Percentiles rank a stretch among this genome's conserved stretches.
Evolutionary conservation across 2,329 filamentous ascomycete genomes (phyloP).

Genomic region (Xylariaceae sp.): DNA sequence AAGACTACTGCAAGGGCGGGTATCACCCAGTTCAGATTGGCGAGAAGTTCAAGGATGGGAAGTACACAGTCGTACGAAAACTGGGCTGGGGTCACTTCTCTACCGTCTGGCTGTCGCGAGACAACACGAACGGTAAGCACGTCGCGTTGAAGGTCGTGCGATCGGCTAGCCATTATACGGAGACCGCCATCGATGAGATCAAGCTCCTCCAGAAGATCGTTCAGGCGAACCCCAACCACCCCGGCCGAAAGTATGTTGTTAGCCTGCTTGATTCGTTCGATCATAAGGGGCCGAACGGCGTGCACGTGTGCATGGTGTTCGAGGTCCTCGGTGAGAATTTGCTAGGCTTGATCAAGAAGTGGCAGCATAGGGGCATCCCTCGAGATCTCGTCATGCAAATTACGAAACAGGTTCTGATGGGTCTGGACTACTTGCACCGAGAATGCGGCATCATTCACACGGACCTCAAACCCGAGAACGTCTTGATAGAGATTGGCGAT

Average conservation of each 20-base stretch:
- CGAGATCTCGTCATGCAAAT: conserved; percentile 98
- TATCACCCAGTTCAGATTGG: conserved; percentile 95
- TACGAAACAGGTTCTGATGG: conserved; percentile 94
- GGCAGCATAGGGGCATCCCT: conserved; percentile 96
- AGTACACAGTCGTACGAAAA: conserved; percentile 95
- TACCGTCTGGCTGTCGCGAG: conserved; percentile 85
- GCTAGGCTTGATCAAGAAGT: conserved; percentile 92
- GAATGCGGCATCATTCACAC: conserved; percentile 99
- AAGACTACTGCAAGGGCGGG: conserved; percentile 98
- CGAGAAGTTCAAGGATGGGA: conserved; percentile 96
- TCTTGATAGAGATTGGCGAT: conserved; percentile 97
- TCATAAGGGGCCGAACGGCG: conserved; percentile 94
- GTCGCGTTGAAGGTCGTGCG: conserved; percentile 97
- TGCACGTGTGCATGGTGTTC: conserved; percentile 99
- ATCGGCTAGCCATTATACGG: conserved; percentile 96
- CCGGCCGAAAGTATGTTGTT: conserved; percentile 92
- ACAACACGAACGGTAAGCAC: conserved; percentile 88
- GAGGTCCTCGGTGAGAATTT: conserved; percentile 96
- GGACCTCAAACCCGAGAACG: conserved; percentile 96
- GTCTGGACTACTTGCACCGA: conserved; percentile 92
- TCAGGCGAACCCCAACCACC: conserved; percentile 90
- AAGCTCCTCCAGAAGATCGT: conserved; percentile 97
- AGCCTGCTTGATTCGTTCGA: conserved; percentile 96
- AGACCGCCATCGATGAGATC: conserved; percentile 98
- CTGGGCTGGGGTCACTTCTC: conserved; percentile 98